phyloP scores from a whole-genome alignment of 179 eudicot species.

The Camellia oleifera region DNA sequence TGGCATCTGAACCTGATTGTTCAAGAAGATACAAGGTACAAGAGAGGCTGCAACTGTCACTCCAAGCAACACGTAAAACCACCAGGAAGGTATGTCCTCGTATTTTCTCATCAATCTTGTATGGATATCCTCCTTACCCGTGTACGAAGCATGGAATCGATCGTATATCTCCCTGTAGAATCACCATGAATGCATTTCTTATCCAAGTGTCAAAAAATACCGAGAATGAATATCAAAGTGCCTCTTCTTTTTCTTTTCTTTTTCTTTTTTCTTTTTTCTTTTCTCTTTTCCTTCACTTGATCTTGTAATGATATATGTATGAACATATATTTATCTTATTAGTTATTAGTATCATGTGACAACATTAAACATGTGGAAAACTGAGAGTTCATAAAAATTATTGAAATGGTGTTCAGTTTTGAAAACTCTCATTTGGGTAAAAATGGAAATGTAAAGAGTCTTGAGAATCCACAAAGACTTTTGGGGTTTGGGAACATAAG shows the following conservation, averaged over 20 bases:
- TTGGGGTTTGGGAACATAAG: neutral
- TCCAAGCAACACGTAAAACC: conserved; percentile 68
- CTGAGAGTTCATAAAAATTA: neutral
- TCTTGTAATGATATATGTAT: neutral
- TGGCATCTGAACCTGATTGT: conserved; percentile 74
- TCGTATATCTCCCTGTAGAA: conserved; percentile 68
- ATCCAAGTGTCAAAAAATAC: neutral
- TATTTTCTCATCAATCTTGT: conserved; percentile 78
- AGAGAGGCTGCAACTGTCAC: conserved; percentile 53
- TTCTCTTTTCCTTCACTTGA: neutral
- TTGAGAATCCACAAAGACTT: neutral
- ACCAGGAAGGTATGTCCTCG: conserved; percentile 87
- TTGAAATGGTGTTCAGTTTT: neutral
- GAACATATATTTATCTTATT: neutral
- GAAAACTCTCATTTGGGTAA: neutral
- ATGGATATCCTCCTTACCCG: conserved; percentile 73
- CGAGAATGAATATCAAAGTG: neutral
- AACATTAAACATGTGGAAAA: neutral
- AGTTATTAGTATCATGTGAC: neutral
- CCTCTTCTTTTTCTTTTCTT: no score
- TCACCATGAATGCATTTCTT: neutral
- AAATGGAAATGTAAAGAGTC: neutral
- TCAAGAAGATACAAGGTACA: conserved; percentile 54
- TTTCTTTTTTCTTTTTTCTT: no score
- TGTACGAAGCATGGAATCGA: conserved; percentile 57